Evolutionary conservation across 2,329 filamentous ascomycete species (phyloP), one percentile per base, ranked within the genome.

Genomic region (Bipolaris zeicola): DNA sequence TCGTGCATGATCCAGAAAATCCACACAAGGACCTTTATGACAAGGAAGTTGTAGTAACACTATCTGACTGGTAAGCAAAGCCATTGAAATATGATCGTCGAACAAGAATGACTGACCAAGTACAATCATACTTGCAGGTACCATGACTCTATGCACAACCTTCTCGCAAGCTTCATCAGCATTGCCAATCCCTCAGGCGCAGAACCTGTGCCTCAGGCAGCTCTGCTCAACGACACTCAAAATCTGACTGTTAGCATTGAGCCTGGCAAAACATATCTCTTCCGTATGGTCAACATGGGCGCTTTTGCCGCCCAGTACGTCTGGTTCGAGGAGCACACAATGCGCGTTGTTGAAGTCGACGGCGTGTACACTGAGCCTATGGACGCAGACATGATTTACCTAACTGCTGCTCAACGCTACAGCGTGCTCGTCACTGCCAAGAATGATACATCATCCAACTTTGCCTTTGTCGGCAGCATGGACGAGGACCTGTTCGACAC

Each of bases 291-390:
- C 60, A 91, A 92, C 60, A 83, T 88, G 7, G 89, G 87, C 10
- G 87, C 86, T 0, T 90, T 90, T 67, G 87, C 88, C 1, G 70
- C 87, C 68, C 89, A 91, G 60, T 88, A 91, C 67, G 81, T 92
- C 26, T 86, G 85, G 68, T 80, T 91, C 43, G 89, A 92, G 61
- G 83, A 85, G 47, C 89, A 91, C 63, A 78, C 77, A 10, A 86
- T 89, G 71, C 79, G 78, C 33, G 77, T 92, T 43, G 85, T 89
- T 8, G 89, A 91, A 69, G 86, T 89, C 0, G 89, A 92, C 66
- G 89, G 89, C 14, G 85, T 87, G 1, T 83, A 85, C 34, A 84
- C 90, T 1, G 80, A 86, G 55, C 86, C 89, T 0, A 76, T 79
- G 4, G 78, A 83, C 1, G 82, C 87, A 6, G 80, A 83, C 33